These are phyloP conservation scores for Grosmannia serpens DNA, from an alignment of 2,329 filamentous ascomycete species.

Conservation along the genomic window DNA sequence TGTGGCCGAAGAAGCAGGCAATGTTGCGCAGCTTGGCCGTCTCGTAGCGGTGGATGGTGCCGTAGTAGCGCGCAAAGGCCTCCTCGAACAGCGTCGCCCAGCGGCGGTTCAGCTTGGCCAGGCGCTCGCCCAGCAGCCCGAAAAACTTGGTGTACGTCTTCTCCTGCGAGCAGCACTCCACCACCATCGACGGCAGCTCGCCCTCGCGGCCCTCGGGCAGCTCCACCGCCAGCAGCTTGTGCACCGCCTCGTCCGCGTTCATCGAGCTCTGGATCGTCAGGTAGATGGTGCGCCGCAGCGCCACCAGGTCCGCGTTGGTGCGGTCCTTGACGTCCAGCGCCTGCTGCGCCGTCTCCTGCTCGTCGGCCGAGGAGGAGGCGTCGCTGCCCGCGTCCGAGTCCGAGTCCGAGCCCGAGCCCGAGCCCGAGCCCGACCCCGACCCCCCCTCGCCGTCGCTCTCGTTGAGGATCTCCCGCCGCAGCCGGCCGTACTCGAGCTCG, in stretches of 20 bases:
- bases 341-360: conserved; percentile 66
- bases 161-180: conserved; percentile 94
- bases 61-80: conserved; percentile 85
- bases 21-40: conserved; percentile 93
- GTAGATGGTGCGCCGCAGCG: conserved; percentile 87
- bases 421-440: conserved; percentile 16
- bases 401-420: not conserved
- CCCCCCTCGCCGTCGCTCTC: conserved; percentile 66
- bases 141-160: conserved; percentile 98
- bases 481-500: conserved; percentile 76
- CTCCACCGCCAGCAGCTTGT: conserved; percentile 93
- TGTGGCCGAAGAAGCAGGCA: conserved; percentile 85
- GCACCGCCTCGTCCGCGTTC: conserved; percentile 90
- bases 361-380: conserved; percentile 25
- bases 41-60: conserved; percentile 93
- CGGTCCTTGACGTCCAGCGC: conserved; percentile 96
- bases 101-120: conserved; percentile 88
- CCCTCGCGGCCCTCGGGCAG: conserved; percentile 77
- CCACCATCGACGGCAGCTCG: conserved; percentile 90
- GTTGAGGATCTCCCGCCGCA: conserved; percentile 89
- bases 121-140: conserved; percentile 84
- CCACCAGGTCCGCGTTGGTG: conserved; percentile 90
- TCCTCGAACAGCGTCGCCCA: conserved; percentile 92
- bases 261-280: conserved; percentile 95
- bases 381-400: not conserved